A percentile compares a stretch with the other conserved stretches of the same genome.
These are phyloP conservation scores for Penicillium herquei DNA, from an alignment of 495 filamentous ascomycete species.

Conservation along the genomic window DNA sequence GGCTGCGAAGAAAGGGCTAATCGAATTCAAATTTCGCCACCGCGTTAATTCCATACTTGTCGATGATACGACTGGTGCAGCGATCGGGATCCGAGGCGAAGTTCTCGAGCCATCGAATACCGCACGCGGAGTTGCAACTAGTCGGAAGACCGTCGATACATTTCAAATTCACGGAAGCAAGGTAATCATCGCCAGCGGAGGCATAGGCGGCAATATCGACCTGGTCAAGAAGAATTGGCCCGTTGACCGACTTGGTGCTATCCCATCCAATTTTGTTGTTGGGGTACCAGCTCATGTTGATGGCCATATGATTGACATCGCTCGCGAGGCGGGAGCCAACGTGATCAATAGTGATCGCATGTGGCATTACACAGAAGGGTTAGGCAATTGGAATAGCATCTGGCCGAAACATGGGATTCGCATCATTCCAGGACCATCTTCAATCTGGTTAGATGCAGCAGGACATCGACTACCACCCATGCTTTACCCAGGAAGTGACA, in stretches of 20 bases:
- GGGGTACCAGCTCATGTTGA: conserved; percentile 3
- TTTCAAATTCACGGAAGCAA: conserved; percentile 1
- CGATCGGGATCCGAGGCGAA: background rate
- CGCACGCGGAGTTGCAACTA: conserved; percentile 1
- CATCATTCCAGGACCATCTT: conserved; percentile 4
- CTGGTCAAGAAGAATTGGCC: conserved; percentile 6
- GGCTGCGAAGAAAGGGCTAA: conserved; percentile 1
- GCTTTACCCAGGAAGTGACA: conserved; percentile 6
- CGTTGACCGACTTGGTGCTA: conserved; percentile 1
- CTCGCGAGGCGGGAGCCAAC: conserved; percentile 1
- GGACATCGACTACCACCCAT: conserved; percentile 4
- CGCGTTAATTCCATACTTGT: conserved; percentile 5
- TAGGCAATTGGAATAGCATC: conserved; percentile 3
- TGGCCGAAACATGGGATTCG: conserved; percentile 5
- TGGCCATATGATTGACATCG: conserved; percentile 6
- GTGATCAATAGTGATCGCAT: conserved; percentile 5
- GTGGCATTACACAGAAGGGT: conserved; percentile 6
- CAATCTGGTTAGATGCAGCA: conserved; percentile 4
- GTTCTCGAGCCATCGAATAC: conserved; percentile 5
- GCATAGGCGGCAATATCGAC: conserved; percentile 2
- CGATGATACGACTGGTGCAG: background rate
- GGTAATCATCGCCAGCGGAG: conserved; percentile 1
- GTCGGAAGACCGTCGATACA: background rate
- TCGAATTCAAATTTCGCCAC: conserved; percentile 3
- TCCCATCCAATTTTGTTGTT: conserved; percentile 4